Conservation (phyloP, 208 protist species). For the Borovskyia barvae region DNA sequence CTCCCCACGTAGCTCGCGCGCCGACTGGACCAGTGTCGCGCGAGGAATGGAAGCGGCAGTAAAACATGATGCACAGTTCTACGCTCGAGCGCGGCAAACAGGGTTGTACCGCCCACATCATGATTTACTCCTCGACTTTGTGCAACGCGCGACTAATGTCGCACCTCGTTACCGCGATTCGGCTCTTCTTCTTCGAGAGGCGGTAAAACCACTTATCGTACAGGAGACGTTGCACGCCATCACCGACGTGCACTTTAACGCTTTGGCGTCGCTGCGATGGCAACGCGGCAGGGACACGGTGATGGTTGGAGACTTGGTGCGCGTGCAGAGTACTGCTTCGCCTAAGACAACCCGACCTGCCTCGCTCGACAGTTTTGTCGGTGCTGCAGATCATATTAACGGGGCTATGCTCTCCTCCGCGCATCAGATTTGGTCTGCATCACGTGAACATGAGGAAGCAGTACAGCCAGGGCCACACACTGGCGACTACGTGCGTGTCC, state of each 20-base stretch:
- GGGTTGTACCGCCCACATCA: conserved; percentile 81
- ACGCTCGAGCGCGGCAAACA: conserved; percentile 37
- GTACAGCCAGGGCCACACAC: no score
- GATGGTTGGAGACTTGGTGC: conserved; percentile 58
- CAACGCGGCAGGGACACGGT: conserved; percentile 37
- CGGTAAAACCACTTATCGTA: conserved; percentile 49
- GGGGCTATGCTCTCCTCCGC: conserved; percentile 44
- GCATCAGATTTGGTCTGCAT: conserved; percentile 51
- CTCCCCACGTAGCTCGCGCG: conserved; percentile 15
- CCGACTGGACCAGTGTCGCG: conserved; percentile 43
- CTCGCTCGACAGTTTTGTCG: conserved; percentile 49
- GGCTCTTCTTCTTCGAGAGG: conserved; percentile 70
- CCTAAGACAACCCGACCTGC: not conserved
- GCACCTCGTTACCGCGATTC: conserved; percentile 59
- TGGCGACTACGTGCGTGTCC: conserved; percentile 19
- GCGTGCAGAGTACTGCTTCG: not conserved
- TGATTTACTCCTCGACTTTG: conserved; percentile 67
- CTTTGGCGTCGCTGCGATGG: conserved; percentile 69
- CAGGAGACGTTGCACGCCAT: conserved; percentile 69
- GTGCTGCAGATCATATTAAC: conserved; percentile 68
- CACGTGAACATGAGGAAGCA: no score
- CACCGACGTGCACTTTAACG: conserved; percentile 83
- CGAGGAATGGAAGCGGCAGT: conserved; percentile 40
- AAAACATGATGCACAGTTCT: conserved; percentile 35
- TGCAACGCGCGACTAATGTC: conserved; percentile 48